Conservation (phyloP, 139 green algal species). For the Chlorella sp. region DNA sequence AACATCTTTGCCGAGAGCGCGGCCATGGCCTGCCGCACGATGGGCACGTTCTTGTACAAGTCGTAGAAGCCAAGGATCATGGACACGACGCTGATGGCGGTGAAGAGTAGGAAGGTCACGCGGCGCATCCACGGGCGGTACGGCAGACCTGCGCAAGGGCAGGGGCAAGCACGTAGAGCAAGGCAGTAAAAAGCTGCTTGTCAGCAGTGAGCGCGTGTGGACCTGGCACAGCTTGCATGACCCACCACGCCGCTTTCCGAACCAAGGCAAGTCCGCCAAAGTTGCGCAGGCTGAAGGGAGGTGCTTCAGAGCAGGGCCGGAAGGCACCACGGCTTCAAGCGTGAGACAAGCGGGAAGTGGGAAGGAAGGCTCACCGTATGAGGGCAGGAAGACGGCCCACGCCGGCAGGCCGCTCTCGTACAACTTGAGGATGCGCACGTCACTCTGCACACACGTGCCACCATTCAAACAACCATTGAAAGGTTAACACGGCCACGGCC, state of each 20-base stretch:
- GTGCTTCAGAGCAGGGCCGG: neutral
- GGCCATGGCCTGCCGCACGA: constrained; percentile 13
- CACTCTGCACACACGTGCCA: too few species aligned
- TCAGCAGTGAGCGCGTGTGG: too few species aligned
- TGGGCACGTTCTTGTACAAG: constrained; percentile 73
- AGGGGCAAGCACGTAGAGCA: too few species aligned
- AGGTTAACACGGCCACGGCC: too few species aligned
- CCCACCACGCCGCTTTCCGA: neutral
- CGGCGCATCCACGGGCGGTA: constrained; percentile 76
- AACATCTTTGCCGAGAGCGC: constrained; percentile 28
- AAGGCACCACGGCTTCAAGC: neutral
- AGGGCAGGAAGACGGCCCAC: constrained; percentile 70
- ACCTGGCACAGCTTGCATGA: too few species aligned
- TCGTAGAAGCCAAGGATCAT: constrained; percentile 53
- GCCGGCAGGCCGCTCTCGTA: constrained; percentile 67
- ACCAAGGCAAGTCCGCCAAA: neutral
- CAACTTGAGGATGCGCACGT: constrained; percentile 72
- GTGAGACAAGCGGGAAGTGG: too few species aligned
- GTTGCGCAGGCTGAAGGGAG: neutral
- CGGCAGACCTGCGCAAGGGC: constrained; percentile 16
- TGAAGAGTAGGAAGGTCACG: constrained; percentile 61
- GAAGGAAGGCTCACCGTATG: constrained; percentile 40
- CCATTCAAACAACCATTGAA: too few species aligned
- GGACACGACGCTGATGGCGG: constrained; percentile 66
- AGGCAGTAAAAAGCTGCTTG: too few species aligned